Conservation (phyloP, 2,329 filamentous ascomycete species). For the Cladosporium phlei region DNA sequence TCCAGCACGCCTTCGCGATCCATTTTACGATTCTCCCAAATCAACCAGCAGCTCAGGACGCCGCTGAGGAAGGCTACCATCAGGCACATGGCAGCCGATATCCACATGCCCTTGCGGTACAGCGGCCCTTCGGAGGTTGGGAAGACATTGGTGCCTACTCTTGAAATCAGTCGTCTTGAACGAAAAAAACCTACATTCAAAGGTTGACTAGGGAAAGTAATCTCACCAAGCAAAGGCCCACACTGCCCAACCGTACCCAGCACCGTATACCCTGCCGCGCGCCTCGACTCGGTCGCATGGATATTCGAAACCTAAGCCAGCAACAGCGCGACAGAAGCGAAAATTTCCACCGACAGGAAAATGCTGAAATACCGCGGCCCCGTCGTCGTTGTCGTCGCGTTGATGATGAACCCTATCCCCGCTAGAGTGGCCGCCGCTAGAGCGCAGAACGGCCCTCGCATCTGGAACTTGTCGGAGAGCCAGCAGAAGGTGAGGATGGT, state of each 20-base stretch:
- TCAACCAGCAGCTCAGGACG: conserved; percentile 49
- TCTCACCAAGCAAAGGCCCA: conserved; percentile 11
- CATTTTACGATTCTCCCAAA: conserved; percentile 57
- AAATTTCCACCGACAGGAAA: conserved; percentile 39
- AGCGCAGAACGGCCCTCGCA: conserved; percentile 38
- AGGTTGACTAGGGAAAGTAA: no score
- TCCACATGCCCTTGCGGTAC: conserved; percentile 52
- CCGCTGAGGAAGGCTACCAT: conserved; percentile 55
- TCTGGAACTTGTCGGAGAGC: conserved; percentile 34
- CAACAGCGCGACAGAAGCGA: conserved; percentile 33
- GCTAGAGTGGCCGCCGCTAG: conserved; percentile 33
- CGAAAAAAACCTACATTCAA: no score
- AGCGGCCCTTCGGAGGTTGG: conserved; percentile 46
- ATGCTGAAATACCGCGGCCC: conserved; percentile 36
- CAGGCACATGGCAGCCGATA: conserved; percentile 60
- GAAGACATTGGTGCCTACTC: conserved; percentile 58
- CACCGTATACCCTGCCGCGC: conserved; percentile 35
- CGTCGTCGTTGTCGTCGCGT: conserved; percentile 32
- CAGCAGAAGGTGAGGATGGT: conserved; percentile 34
- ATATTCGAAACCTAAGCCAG: conserved; percentile 38
- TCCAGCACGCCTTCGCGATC: conserved; percentile 41
- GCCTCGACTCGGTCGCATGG: conserved; percentile 35
- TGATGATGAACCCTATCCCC: conserved; percentile 39
- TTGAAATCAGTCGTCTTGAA: background rate
- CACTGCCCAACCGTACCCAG: conserved; percentile 37